phyloP scores from a whole-genome alignment of 441 rosid species.

The Gossypium lobatum region DNA sequence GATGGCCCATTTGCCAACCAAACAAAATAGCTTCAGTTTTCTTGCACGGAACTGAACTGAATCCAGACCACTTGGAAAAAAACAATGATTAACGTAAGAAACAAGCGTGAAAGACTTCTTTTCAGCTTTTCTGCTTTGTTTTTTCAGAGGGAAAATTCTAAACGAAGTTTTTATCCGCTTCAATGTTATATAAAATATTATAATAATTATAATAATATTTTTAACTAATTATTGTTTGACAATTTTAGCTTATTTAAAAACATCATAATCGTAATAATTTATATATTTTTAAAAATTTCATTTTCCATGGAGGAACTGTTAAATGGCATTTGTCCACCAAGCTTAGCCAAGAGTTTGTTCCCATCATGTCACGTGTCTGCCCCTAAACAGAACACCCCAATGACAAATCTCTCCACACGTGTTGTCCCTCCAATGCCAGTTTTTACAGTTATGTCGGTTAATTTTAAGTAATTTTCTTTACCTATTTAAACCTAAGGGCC shows the following conservation, averaged over 20 bases:
- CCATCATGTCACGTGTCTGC: constrained; percentile 22
- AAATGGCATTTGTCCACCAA: neutral
- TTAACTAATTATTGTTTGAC: too few species aligned
- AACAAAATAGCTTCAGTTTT: neutral
- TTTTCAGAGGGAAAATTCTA: neutral
- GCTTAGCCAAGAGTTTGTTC: neutral
- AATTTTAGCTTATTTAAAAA: too few species aligned
- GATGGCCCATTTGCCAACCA: neutral
- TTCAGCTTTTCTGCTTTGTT: neutral
- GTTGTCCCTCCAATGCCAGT: neutral
- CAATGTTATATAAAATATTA: too few species aligned
- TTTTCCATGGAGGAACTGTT: neutral
- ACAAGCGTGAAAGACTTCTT: neutral
- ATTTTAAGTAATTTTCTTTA: neutral
- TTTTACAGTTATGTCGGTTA: constrained; percentile 7
- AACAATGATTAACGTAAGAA: neutral
- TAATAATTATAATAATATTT: too few species aligned
- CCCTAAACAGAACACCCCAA: neutral
- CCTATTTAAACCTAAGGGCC: neutral
- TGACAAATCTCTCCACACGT: neutral
- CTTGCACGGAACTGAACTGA: neutral
- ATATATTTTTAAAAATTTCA: neutral
- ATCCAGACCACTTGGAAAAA: neutral
- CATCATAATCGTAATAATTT: too few species aligned
- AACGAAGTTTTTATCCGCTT: too few species aligned